phyloP scores from a whole-genome alignment of 2,329 filamentous ascomycete species.

The Sporothrix sp. region DNA sequence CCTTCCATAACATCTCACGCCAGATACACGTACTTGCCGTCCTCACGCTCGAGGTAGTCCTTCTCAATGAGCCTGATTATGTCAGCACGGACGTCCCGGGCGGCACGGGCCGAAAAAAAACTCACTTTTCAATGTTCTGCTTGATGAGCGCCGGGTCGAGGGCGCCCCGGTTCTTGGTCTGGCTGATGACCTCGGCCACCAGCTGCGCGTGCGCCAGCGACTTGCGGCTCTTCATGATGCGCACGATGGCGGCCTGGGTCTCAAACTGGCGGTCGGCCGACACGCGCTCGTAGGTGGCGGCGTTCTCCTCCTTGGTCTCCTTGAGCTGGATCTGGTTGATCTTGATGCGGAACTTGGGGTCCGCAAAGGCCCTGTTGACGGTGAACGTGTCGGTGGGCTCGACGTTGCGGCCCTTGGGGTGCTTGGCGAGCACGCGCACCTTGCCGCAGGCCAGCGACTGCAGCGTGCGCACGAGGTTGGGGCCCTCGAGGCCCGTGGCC shows the following conservation, averaged over 20 bases:
- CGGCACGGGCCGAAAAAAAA: too few species aligned
- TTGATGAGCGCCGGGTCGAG: slow-evolving; percentile 85
- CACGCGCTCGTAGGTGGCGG: slow-evolving; percentile 84
- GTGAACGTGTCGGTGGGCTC: slow-evolving; percentile 70
- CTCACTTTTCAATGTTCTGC: slow-evolving; percentile 89
- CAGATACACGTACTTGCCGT: slow-evolving; percentile 60
- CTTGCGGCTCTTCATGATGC: slow-evolving; percentile 95
- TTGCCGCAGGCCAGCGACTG: slow-evolving; percentile 93
- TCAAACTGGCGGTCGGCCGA: slow-evolving; percentile 87
- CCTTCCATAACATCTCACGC: slow-evolving; percentile 33
- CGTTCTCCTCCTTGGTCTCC: slow-evolving; percentile 91
- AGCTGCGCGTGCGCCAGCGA: slow-evolving; percentile 76
- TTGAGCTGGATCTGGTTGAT: slow-evolving; percentile 98
- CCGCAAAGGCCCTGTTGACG: slow-evolving; percentile 66
- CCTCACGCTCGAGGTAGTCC: slow-evolving; percentile 80
- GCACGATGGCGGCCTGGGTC: slow-evolving; percentile 90
- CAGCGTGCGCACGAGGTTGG: slow-evolving; percentile 77
- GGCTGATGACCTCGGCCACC: slow-evolving; percentile 82
- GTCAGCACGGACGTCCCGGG: neutral
- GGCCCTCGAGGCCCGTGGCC: slow-evolving; percentile 63
- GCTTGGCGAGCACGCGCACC: slow-evolving; percentile 72
- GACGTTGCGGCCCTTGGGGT: slow-evolving; percentile 77
- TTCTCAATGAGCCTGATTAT: slow-evolving; percentile 69
- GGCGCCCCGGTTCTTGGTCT: slow-evolving; percentile 77
- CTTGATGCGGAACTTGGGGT: slow-evolving; percentile 84